phyloP scores from a whole-genome alignment of 2,329 filamentous ascomycete genomes.

The Zelopaecilomyces penicillatus region DNA sequence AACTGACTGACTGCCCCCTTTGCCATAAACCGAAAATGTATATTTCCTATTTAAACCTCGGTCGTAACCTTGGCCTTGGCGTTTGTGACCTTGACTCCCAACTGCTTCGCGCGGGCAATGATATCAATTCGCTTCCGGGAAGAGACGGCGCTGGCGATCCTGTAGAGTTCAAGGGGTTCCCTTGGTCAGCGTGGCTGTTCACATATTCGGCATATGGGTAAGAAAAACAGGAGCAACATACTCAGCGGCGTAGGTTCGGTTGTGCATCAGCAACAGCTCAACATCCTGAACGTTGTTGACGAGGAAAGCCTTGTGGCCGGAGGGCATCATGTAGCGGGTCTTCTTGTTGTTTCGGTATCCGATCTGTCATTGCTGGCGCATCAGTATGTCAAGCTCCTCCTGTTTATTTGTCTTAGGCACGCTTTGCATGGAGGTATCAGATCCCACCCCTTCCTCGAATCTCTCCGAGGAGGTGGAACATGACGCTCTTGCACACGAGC shows the following conservation, averaged over 20 bases:
- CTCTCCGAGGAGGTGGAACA: too few relatives aligned
- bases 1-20: too few relatives aligned
- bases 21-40: too few relatives aligned
- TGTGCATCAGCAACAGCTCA: conserved; percentile 99
- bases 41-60: conserved; percentile 55
- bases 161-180: conserved; percentile 29
- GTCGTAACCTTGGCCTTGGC: conserved; percentile 97
- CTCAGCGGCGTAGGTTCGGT: conserved; percentile 98
- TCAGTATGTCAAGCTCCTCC: conserved; percentile 7
- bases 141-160: conserved; percentile 96
- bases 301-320: conserved; percentile 99
- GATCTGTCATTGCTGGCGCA: conserved; percentile 53
- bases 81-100: conserved; percentile 99
- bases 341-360: conserved; percentile 99
- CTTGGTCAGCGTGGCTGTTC: not conserved
- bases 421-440: too few relatives aligned
- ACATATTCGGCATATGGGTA: not conserved
- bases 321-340: conserved; percentile 97
- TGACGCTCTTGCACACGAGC: too few relatives aligned
- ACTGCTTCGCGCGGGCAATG: conserved; percentile 91
- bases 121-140: conserved; percentile 99
- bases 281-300: conserved; percentile 95
- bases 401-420: too few relatives aligned
- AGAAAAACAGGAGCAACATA: conserved; percentile 43
- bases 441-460: too few relatives aligned